Conservation (phyloP, 306 rosid genomes). For the Prinsepia uniflora region DNA sequence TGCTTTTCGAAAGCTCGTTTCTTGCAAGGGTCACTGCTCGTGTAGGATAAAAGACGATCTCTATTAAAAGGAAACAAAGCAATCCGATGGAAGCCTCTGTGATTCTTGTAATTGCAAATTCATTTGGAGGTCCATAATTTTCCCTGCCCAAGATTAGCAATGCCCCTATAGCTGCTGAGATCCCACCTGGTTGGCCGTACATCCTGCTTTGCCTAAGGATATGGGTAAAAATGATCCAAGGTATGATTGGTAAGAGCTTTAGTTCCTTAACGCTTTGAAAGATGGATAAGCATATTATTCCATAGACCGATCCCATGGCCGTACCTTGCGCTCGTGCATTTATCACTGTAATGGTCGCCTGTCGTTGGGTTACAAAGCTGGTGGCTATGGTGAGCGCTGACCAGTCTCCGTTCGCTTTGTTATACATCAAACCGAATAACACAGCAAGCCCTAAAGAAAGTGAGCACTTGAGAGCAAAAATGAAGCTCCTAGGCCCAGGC, state of each 20-base stretch:
- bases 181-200: constrained; percentile 85
- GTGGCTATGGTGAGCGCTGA: constrained; percentile 68
- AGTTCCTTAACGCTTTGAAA: constrained; percentile 30
- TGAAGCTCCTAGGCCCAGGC: constrained; percentile 37
- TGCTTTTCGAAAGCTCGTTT: constrained; percentile 46
- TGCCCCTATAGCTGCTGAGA: constrained; percentile 69
- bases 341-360: constrained; percentile 54
- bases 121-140: constrained; percentile 48
- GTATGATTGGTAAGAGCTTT: constrained; percentile 50
- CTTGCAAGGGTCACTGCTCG: constrained; percentile 71
- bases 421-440: constrained; percentile 56
- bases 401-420: constrained; percentile 59
- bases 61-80: constrained; percentile 47
- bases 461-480: constrained; percentile 69
- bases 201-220: constrained; percentile 63
- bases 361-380: constrained; percentile 49
- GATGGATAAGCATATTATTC: constrained; percentile 49
- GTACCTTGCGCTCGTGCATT: constrained; percentile 82
- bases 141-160: constrained; percentile 67
- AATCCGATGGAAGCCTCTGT: constrained; percentile 66
- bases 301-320: constrained; percentile 71
- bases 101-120: constrained; percentile 64
- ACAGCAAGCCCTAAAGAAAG: constrained; percentile 64
- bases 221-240: constrained; percentile 64
- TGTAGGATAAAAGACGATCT: constrained; percentile 43